Evolutionary conservation across 2,329 filamentous ascomycete species (phyloP).

Genomic region (Cladophialophora exuberans): DNA sequence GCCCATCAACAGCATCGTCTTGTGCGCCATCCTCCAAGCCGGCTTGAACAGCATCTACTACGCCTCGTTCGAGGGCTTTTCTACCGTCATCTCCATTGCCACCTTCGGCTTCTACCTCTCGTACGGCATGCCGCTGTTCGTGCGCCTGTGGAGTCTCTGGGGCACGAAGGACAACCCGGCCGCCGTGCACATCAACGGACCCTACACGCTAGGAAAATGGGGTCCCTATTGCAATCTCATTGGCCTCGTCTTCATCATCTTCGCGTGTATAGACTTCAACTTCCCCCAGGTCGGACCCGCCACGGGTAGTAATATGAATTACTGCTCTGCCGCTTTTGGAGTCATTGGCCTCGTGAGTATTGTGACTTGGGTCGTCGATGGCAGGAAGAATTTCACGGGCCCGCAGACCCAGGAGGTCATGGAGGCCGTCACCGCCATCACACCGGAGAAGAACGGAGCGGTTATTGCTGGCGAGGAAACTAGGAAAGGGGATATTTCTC

Average conservation of each 20-base stretch:
- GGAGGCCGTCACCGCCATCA: too few relatives aligned
- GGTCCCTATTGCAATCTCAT: conserved; percentile 52
- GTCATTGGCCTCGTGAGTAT: conserved; percentile 54
- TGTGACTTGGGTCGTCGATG: conserved; percentile 38
- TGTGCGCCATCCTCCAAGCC: conserved; percentile 57
- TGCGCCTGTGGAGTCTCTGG: conserved; percentile 54
- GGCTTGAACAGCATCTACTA: conserved; percentile 60
- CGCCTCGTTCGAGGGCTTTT: conserved; percentile 58
- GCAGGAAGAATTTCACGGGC: conserved; percentile 40
- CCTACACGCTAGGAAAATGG: conserved; percentile 48
- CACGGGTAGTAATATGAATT: conserved; percentile 57
- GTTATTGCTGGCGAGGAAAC: too few relatives aligned
- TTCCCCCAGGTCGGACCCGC: conserved; percentile 58
- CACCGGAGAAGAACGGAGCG: too few relatives aligned
- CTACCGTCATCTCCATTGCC: conserved; percentile 60
- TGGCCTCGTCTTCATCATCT: conserved; percentile 57
- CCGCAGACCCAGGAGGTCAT: conserved; percentile 24
- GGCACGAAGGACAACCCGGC: conserved; percentile 48
- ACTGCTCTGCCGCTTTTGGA: conserved; percentile 58
- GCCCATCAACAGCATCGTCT: conserved; percentile 50
- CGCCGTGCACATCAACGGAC: conserved; percentile 42
- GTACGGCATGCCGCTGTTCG: conserved; percentile 59
- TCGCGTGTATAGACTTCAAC: conserved; percentile 60
- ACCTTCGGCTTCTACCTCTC: conserved; percentile 64
- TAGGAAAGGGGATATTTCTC: too few relatives aligned